Conservation (phyloP, 441 rosid genomes). For the Pelargonium myrrhifolium region DNA sequence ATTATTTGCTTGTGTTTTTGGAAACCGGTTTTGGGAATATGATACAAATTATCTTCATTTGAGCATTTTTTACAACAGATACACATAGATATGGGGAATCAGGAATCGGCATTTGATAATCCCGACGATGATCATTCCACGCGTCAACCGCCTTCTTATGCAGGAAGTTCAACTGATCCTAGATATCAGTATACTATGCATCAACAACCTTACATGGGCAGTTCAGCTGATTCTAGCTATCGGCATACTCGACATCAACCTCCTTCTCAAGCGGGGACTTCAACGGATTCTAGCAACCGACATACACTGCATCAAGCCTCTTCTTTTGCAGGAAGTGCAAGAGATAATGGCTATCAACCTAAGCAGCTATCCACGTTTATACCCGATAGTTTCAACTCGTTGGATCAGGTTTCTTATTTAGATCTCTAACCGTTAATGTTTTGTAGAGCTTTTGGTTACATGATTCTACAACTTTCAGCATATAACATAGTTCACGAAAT, state of each 20-base stretch:
- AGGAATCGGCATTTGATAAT: slow-evolving; percentile 21
- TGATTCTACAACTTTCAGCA: too few relatives aligned
- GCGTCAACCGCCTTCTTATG: slow-evolving; percentile 26
- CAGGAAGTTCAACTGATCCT: background rate
- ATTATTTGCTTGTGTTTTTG: too few relatives aligned
- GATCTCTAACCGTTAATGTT: background rate
- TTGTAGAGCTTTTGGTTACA: background rate
- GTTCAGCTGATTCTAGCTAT: background rate
- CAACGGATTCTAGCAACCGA: background rate
- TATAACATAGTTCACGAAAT: too few relatives aligned
- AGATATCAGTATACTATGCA: background rate
- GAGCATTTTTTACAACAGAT: background rate
- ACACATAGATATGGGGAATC: slow-evolving; percentile 23
- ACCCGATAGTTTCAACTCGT: slow-evolving; percentile 60
- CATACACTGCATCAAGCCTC: slow-evolving; percentile 2
- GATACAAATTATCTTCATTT: background rate
- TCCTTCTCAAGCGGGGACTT: background rate
- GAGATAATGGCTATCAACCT: slow-evolving; percentile 22
- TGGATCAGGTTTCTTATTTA: slow-evolving; percentile 56
- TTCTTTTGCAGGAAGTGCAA: slow-evolving; percentile 21
- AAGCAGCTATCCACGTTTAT: slow-evolving; percentile 38
- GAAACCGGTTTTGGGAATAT: too few relatives aligned
- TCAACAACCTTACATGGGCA: background rate
- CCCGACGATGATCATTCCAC: slow-evolving; percentile 14
- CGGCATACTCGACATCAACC: background rate